Evolutionary conservation across 2,329 filamentous ascomycete genomes (phyloP).

Genomic region (Colletotrichum karsti): DNA sequence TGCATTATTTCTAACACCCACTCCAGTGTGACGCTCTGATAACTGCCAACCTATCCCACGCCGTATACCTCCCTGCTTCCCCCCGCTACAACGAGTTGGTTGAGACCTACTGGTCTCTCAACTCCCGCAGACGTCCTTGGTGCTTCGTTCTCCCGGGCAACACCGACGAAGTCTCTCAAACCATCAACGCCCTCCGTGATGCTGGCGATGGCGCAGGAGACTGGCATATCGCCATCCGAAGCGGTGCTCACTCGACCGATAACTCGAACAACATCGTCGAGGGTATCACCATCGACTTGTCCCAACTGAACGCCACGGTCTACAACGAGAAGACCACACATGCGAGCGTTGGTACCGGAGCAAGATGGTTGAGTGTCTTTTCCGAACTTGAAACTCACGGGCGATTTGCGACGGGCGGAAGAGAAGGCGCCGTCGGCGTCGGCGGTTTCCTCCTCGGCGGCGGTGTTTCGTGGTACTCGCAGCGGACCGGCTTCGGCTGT

Average conservation of each 20-base stretch:
- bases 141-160: not conserved
- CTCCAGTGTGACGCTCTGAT: not conserved
- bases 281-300: slow-evolving; percentile 55
- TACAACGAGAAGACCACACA: not conserved
- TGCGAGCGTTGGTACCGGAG: not conserved
- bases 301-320: slow-evolving; percentile 31
- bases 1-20: not conserved
- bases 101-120: not conserved
- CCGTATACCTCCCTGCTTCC: not conserved
- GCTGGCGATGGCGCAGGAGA: not conserved
- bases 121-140: not conserved
- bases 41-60: not conserved
- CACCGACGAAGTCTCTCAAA: not conserved
- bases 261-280: slow-evolving; percentile 51
- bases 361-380: not conserved
- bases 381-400: not conserved
- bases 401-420: slow-evolving; percentile 31
- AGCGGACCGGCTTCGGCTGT: slow-evolving; percentile 44
- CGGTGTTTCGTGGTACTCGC: slow-evolving; percentile 32
- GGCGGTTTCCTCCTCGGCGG: slow-evolving; percentile 39
- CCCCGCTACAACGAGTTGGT: not conserved
- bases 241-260: slow-evolving; percentile 55
- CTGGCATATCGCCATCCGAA: slow-evolving; percentile 35
- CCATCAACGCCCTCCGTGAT: not conserved
- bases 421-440: slow-evolving; percentile 41